A percentile compares a stretch with the other conserved stretches of the same genome.
Evolutionary conservation across 352 stramenopile species (phyloP).

Genomic region (Bremia lactucae): DNA sequence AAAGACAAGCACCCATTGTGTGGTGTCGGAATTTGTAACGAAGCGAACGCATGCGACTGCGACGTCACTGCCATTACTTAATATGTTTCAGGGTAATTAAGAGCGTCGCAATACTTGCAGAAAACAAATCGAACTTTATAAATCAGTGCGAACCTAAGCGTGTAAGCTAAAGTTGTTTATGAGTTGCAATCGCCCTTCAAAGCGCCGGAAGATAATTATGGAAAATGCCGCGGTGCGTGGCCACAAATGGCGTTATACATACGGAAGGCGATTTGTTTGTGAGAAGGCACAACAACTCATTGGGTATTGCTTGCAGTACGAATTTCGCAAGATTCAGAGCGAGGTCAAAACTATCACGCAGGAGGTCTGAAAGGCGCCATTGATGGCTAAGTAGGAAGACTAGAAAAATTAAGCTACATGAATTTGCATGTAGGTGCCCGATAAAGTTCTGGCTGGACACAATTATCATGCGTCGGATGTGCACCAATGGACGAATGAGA

Average conservation of each 20-base stretch:
- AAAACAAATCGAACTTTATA: conserved; percentile 17
- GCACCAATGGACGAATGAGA: conserved; percentile 66
- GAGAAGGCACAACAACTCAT: too few relatives aligned
- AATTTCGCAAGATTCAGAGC: conserved; percentile 75
- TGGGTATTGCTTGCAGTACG: conserved; percentile 58
- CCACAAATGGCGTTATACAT: too few relatives aligned
- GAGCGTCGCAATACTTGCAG: too few relatives aligned
- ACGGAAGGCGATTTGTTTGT: too few relatives aligned
- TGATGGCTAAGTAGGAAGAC: background rate
- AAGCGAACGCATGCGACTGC: conserved; percentile 13
- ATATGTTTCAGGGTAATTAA: background rate
- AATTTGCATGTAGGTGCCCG: conserved; percentile 47
- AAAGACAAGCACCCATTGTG: conserved; percentile 8
- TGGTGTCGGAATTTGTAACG: conserved; percentile 5
- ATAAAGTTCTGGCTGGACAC: conserved; percentile 49
- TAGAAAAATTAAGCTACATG: background rate
- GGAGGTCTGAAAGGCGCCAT: conserved; percentile 29
- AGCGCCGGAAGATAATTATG: conserved; percentile 39
- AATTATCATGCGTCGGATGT: conserved; percentile 77
- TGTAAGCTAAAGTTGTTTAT: conserved; percentile 9
- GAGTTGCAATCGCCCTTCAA: conserved; percentile 21
- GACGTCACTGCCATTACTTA: conserved; percentile 22
- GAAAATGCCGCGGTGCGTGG: conserved; percentile 37
- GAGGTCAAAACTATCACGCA: conserved; percentile 82
- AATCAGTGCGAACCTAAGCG: conserved; percentile 8